Percentiles rank a stretch among this genome's conserved stretches.
Evolutionary conservation across 257 asterid species (phyloP).

Genomic region (Hygrophila difformis): DNA sequence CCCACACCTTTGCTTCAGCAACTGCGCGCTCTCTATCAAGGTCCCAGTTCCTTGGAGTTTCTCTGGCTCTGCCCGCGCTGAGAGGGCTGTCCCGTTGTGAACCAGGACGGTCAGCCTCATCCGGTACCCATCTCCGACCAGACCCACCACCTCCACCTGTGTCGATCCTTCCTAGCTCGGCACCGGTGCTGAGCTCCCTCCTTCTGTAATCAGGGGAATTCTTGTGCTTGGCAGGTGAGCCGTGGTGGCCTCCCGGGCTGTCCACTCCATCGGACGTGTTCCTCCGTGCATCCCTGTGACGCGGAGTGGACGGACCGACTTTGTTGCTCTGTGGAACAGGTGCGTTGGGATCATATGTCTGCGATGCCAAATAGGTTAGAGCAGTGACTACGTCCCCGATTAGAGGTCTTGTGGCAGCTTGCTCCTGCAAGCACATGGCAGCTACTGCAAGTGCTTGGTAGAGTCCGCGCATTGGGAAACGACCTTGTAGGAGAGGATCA

Average conservation of each 20-base stretch:
- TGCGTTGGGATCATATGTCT: constrained; percentile 58
- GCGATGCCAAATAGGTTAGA: constrained; percentile 64
- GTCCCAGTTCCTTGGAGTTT: constrained; percentile 53
- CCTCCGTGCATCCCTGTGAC: constrained; percentile 20
- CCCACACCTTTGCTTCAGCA: constrained; percentile 95
- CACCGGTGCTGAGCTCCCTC: neutral
- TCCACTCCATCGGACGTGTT: constrained; percentile 41
- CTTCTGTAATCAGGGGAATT: constrained; percentile 33
- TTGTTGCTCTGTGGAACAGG: constrained; percentile 31
- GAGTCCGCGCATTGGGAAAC: constrained; percentile 79
- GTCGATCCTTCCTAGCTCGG: constrained; percentile 20
- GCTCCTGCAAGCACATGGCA: constrained; percentile 98
- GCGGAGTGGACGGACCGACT: constrained; percentile 30
- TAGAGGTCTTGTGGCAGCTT: constrained; percentile 81
- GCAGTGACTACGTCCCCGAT: constrained; percentile 93
- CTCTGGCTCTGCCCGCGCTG: constrained; percentile 56
- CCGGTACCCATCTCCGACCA: constrained; percentile 60
- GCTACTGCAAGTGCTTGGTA: constrained; percentile 92
- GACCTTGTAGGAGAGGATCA: constrained; percentile 84
- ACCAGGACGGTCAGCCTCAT: constrained; percentile 44
- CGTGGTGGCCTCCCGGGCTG: constrained; percentile 28
- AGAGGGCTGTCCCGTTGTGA: constrained; percentile 37
- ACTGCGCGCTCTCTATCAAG: constrained; percentile 80
- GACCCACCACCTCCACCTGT: constrained; percentile 45
- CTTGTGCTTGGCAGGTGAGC: constrained; percentile 47